A percentile compares a stretch with the other conserved stretches of the same genome.
Conservation (phyloP, 345 rosid species). For the Theobroma cacao region DNA sequence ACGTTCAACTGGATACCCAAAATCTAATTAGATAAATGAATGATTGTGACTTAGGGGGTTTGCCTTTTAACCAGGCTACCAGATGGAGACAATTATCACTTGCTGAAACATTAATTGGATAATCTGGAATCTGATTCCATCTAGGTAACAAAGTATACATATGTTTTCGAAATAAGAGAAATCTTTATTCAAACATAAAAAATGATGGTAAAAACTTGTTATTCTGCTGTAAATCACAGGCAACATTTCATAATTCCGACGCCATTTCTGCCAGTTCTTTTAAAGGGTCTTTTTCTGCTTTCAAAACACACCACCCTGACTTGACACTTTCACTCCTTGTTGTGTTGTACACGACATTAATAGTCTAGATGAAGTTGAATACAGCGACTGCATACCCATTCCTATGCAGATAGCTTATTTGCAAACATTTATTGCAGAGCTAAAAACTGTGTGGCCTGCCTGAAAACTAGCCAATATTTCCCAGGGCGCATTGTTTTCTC, state of each 20-base stretch:
- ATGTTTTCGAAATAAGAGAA: neutral
- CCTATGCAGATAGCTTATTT: neutral
- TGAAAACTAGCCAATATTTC: neutral
- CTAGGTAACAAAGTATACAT: neutral
- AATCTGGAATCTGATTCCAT: no score
- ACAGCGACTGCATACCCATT: neutral
- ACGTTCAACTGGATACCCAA: no score
- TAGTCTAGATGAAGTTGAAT: slow-evolving; percentile 6
- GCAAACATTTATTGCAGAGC: neutral
- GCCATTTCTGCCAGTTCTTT: neutral
- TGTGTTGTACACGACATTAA: neutral
- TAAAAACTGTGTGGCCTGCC: neutral
- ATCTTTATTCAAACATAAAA: neutral
- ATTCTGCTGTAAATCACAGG: neutral
- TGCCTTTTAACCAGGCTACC: no score
- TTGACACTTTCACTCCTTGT: neutral
- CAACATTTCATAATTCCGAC: neutral
- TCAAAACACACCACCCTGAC: neutral
- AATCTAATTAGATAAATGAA: no score
- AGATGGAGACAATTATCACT: neutral
- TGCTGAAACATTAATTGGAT: neutral
- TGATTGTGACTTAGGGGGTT: no score
- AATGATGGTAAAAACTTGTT: neutral
- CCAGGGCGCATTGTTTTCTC: neutral
- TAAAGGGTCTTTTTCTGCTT: neutral